These are phyloP conservation scores for Alternaria brassicicola DNA, from an alignment of 2,329 filamentous ascomycete genomes.

Conservation along the genomic window DNA sequence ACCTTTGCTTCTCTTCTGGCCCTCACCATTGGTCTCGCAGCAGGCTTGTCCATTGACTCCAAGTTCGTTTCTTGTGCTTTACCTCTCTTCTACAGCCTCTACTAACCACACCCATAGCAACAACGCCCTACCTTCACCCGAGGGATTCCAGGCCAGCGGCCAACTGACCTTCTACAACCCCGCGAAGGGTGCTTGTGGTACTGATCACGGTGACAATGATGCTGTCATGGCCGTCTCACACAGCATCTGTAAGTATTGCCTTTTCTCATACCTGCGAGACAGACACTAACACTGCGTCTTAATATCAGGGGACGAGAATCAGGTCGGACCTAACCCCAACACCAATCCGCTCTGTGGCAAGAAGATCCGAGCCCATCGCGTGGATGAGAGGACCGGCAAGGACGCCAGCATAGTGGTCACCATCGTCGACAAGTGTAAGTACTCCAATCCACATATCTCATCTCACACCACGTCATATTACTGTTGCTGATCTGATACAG, in stretches of 20 bases:
- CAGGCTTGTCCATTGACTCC: conserved; percentile 41
- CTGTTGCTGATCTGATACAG: conserved; percentile 36
- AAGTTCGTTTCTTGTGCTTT: conserved; percentile 13
- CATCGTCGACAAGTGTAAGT: conserved; percentile 70
- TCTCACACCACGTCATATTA: neutral
- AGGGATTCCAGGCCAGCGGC: conserved; percentile 60
- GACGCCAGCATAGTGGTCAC: conserved; percentile 63
- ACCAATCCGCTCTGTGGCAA: conserved; percentile 70
- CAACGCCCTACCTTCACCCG: conserved; percentile 59
- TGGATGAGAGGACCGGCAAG: conserved; percentile 52
- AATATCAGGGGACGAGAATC: conserved; percentile 59
- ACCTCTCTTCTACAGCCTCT: neutral
- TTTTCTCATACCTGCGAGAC: neutral
- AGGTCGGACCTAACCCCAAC: conserved; percentile 61
- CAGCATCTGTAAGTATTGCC: conserved; percentile 54
- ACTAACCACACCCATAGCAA: conserved; percentile 28
- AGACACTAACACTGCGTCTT: neutral
- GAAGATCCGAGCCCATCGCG: conserved; percentile 66
- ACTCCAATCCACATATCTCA: neutral
- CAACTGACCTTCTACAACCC: conserved; percentile 74
- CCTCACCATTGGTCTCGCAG: conserved; percentile 52
- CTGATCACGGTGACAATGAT: conserved; percentile 60
- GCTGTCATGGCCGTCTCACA: conserved; percentile 71
- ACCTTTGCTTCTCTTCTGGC: conserved; percentile 45
- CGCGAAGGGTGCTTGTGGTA: conserved; percentile 72